A percentile compares a stretch with the other conserved stretches of the same genome.
Conservation (phyloP, 2,329 filamentous ascomycete species). For the Botrytis galanthina region DNA sequence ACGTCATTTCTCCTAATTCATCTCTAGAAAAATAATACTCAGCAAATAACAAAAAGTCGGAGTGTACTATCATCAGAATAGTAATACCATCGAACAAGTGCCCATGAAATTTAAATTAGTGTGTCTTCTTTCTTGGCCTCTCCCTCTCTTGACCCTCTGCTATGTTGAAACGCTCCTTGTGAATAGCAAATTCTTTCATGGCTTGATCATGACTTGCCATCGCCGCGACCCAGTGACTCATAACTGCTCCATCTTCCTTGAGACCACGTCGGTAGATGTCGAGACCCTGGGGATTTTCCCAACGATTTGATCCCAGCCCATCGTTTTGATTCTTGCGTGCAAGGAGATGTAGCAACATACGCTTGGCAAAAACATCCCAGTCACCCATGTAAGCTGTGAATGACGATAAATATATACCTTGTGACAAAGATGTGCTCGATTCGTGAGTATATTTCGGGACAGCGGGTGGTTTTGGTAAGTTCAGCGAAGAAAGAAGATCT, state of each 20-base stretch:
- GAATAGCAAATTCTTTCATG: conserved; percentile 56
- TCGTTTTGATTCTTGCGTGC: conserved; percentile 47
- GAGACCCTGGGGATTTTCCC: conserved; percentile 47
- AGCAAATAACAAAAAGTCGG: background rate
- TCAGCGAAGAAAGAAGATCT: conserved; percentile 54
- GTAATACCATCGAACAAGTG: conserved; percentile 1
- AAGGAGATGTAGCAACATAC: conserved; percentile 55
- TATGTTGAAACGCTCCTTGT: conserved; percentile 47
- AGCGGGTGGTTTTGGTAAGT: conserved; percentile 50
- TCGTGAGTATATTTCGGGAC: conserved; percentile 36
- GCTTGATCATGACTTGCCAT: conserved; percentile 59
- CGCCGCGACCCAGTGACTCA: conserved; percentile 58
- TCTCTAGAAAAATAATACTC: conserved; percentile 14
- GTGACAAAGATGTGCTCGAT: conserved; percentile 41
- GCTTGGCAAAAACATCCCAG: conserved; percentile 52
- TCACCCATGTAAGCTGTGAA: conserved; percentile 54
- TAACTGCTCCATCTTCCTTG: conserved; percentile 62
- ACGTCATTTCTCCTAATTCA: background rate
- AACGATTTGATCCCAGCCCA: conserved; percentile 40
- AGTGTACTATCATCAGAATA: conserved; percentile 8
- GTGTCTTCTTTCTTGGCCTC: conserved; percentile 23
- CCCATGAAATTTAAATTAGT: background rate
- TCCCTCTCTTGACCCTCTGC: conserved; percentile 32
- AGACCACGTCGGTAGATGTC: conserved; percentile 58
- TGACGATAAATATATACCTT: conserved; percentile 48